Base-by-base conservation (phyloP, 495 filamentous ascomycete genomes). In the Parmelia sp. region DNA sequence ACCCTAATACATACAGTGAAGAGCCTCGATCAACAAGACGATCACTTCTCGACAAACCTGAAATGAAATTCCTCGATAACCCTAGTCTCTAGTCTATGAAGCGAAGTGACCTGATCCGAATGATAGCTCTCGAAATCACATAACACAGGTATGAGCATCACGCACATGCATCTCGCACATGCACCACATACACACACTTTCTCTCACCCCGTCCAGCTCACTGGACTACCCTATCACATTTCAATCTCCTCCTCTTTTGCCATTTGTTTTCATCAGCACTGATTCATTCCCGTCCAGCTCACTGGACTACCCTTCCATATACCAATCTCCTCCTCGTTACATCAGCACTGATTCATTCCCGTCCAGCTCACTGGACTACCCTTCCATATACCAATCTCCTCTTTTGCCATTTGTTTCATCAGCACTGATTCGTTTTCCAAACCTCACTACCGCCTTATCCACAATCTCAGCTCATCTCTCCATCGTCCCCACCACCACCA, bases 261-360 rank as follows among this genome's bases (percentile, higher is more conserved):
- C 51, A 33, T 55, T 21, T n/a, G 27, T 5, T 3, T n/a, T n/a
- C n/a, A n/a, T n/a, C n/a, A n/a, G n/a, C n/a, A n/a, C n/a, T n/a
- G n/a, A n/a, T n/a, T n/a, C n/a, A n/a, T n/a, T n/a, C 49, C 49
- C 49, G 25, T 53, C 25, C 49, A 49, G 45, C 45, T 49, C 45
- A 49, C 45, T 49, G 45, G 10, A 25, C 45, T 49, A 49, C 45
- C 45, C 45, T 49, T 10, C 9, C 45, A 25, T 25, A 49, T 49
- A 12, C 45, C n/a, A n/a, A 25, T 12, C n/a, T n/a, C n/a, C n/a
- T n/a, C n/a, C n/a, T n/a, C n/a, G n/a, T n/a, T n/a, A n/a, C n/a
- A n/a, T n/a, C n/a, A n/a, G n/a, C n/a, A n/a, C n/a, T n/a, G n/a
- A n/a, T n/a, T n/a, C n/a, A n/a, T n/a, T n/a, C 49, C 49, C 25